These are phyloP conservation scores for Cutaneotrichosporon mucoides DNA, from an alignment of 1,284 basidiomycete genomes.

Conservation along the genomic window DNA sequence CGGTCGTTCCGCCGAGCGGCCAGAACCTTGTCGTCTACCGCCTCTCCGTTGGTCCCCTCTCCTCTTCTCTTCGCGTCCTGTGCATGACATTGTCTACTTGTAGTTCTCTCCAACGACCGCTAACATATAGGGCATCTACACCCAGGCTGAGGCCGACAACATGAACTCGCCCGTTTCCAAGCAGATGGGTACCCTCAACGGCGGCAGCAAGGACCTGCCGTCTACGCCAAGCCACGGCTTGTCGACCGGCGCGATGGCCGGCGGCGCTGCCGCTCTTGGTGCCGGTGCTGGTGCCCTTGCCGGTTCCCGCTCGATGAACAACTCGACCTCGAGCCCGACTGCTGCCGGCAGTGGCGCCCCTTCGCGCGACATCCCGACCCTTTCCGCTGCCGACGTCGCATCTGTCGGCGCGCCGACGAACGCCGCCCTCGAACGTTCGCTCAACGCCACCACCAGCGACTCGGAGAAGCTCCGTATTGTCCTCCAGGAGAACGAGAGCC, in stretches of 20 bases:
- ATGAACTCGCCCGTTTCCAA: slow-evolving; percentile 22
- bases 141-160: slow-evolving; percentile 28
- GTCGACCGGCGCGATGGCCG: slow-evolving; percentile 3
- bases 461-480: slow-evolving; percentile 45
- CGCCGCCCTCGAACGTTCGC: slow-evolving; percentile 36
- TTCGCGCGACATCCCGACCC: slow-evolving; percentile 23
- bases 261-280: slow-evolving; percentile 10
- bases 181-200: slow-evolving; percentile 2
- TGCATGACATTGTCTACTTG: slow-evolving; percentile 21
- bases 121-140: slow-evolving; percentile 33
- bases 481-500: slow-evolving; percentile 45
- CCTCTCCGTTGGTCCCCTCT: slow-evolving; percentile 10
- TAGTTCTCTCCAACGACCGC: slow-evolving; percentile 6
- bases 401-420: slow-evolving; percentile 30
- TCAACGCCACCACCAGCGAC: slow-evolving; percentile 37
- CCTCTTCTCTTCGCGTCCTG: slow-evolving; percentile 11
- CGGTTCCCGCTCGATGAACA: not conserved
- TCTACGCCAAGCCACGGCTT: not conserved
- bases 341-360: slow-evolving; percentile 1
- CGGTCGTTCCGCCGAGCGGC: not conserved
- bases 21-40: not conserved
- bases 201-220: slow-evolving; percentile 10
- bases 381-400: slow-evolving; percentile 31
- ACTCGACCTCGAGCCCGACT: not conserved
- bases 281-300: slow-evolving; percentile 7